Evolutionary conservation across 2,329 filamentous ascomycete genomes (phyloP), one percentile per base, ranked within the genome.

Genomic region (Trichoderma semiorbis): DNA sequence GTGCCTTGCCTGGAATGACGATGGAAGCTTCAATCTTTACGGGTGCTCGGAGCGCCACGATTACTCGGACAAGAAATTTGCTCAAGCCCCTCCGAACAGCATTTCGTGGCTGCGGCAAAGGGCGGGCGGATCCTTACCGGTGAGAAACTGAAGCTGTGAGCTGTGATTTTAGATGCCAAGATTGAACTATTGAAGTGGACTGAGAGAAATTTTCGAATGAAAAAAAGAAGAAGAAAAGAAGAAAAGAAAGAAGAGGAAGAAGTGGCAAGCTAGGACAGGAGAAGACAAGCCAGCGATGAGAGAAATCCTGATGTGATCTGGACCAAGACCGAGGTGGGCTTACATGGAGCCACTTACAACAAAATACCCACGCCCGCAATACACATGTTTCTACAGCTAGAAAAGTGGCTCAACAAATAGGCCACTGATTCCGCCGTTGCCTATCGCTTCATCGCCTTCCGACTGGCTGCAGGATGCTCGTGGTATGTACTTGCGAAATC

Each of bases 1-100:
- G 65, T 69, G 26, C 36, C 36, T 69, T 69, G 26, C 36, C 36
- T 69, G 55, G 55, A 69, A 61, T 61, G 57, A 24, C 4, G n/a
- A 61, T 61, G 57, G 66, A 60, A 57, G 36, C 36, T 34, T 34
- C 32, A 34, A 34, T 34, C 11, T 34, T 69, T 24, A 14, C 57
- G 50, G 64, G 30, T 50, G 55, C 34, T 21, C 53, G 26, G 55
- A 50, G 55, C 66, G 66, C 66, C 66, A 50, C 24, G 21, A n/a
- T 21, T 61, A 36, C 34, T 36, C 2, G 34, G 3, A 8, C 32
- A 10, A 32, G 7, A 68, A 69, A 61, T 34, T 18, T 32, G 55
- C 65, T 69, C 66, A 69, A 34, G 36, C 50, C 36, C 63, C 66
- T 61, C 36, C 36, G 30, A 47, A 28, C 21, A 50, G 55, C 7